Conservation (phyloP, 306 rosid genomes). For the Fagus crenata region DNA sequence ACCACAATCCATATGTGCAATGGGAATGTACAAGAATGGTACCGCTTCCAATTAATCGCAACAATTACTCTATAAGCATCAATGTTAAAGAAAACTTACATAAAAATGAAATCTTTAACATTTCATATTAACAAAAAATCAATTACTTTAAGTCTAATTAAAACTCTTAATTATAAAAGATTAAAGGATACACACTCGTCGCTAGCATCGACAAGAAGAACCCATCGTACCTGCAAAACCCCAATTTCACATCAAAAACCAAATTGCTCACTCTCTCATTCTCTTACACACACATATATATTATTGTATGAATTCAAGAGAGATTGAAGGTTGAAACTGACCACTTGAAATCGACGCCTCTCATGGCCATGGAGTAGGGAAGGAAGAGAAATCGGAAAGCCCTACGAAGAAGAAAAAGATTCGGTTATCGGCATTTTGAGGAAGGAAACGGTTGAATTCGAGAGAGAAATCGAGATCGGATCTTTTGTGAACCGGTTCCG, state of each 20-base stretch:
- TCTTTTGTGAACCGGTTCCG: not conserved
- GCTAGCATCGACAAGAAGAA: slow-evolving; percentile 99
- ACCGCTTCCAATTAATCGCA: slow-evolving; percentile 83
- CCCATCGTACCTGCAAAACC: slow-evolving; percentile 80
- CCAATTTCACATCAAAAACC: slow-evolving; percentile 9
- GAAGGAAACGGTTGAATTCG: slow-evolving; percentile 33
- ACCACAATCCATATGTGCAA: slow-evolving; percentile 99
- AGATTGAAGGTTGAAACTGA: slow-evolving; percentile 18
- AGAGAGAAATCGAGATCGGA: slow-evolving; percentile 21
- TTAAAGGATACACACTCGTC: slow-evolving; percentile 92
- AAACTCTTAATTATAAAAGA: not conserved
- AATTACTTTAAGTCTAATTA: not conserved
- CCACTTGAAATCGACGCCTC: slow-evolving; percentile 99
- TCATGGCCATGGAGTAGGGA: slow-evolving; percentile 62
- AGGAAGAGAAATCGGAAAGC: slow-evolving; percentile 19
- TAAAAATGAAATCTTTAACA: not conserved
- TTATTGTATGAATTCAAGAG: no score
- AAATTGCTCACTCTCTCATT: not conserved
- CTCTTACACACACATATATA: not conserved
- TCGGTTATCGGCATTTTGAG: slow-evolving; percentile 24
- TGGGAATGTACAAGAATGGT: slow-evolving; percentile 74
- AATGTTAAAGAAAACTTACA: slow-evolving; percentile 39
- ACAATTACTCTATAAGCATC: slow-evolving; percentile 66
- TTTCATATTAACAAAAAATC: not conserved
- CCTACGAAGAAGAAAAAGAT: slow-evolving; percentile 35